Percentiles rank a stretch among this genome's conserved stretches.
These are phyloP conservation scores for Astragalus membranaceus DNA, from an alignment of 306 rosid species.

Conservation along the genomic window DNA sequence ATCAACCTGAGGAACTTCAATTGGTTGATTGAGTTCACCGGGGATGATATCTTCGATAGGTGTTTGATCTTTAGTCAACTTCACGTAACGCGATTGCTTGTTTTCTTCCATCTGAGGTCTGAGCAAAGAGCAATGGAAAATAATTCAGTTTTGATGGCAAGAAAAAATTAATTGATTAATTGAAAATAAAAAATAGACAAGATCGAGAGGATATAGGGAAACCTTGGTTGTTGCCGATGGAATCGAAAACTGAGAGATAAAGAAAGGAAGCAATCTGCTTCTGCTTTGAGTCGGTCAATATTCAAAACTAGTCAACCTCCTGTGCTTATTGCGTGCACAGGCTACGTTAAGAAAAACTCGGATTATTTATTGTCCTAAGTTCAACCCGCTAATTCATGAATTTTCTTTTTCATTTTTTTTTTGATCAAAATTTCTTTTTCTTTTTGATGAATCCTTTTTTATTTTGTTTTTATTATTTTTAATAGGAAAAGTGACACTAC, in stretches of 20 bases:
- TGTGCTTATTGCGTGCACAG: too few species aligned
- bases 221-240: neutral
- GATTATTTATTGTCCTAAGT: too few species aligned
- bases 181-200: neutral
- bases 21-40: slow-evolving; percentile 96
- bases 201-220: neutral
- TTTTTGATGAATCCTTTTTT: too few species aligned
- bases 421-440: too few species aligned
- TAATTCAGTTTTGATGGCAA: neutral
- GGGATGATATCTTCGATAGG: slow-evolving; percentile 76
- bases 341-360: too few species aligned
- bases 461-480: too few species aligned
- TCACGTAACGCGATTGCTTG: slow-evolving; percentile 74
- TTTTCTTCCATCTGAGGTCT: slow-evolving; percentile 58
- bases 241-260: neutral
- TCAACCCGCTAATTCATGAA: too few species aligned
- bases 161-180: neutral
- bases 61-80: slow-evolving; percentile 70
- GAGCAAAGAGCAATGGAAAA: neutral
- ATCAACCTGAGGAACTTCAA: slow-evolving; percentile 80
- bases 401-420: too few species aligned
- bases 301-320: too few species aligned
- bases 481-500: too few species aligned
- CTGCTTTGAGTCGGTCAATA: neutral
- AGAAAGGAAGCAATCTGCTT: neutral